Percentiles rank a stretch among this genome's conserved stretches.
phyloP scores from a whole-genome alignment of 306 rosid species.

The Notholithocarpus densiflorus region DNA sequence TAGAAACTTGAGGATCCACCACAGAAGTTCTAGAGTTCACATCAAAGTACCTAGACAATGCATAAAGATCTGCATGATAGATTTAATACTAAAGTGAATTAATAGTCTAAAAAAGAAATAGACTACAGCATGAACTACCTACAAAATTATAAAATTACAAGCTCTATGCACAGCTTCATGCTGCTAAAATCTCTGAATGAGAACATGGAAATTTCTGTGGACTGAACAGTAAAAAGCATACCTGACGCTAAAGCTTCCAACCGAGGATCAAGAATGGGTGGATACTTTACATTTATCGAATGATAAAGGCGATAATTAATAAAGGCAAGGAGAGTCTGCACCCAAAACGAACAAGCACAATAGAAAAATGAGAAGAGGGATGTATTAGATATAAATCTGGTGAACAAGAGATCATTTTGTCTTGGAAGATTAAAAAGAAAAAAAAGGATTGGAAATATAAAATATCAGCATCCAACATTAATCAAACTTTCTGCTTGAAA shows the following conservation, averaged over 20 bases:
- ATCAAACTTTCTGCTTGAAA: neutral
- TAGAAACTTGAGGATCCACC: constrained; percentile 41
- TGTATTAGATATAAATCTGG: neutral
- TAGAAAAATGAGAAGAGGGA: constrained; percentile 1
- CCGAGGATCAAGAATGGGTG: constrained; percentile 74
- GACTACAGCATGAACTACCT: neutral
- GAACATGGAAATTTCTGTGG: neutral
- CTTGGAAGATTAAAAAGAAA: too few relatives aligned
- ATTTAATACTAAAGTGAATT: neutral
- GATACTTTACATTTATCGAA: constrained; percentile 77
- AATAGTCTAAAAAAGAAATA: neutral
- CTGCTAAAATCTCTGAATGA: neutral
- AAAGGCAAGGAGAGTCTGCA: constrained; percentile 74
- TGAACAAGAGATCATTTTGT: neutral
- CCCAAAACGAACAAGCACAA: constrained; percentile 1
- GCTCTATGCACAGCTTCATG: constrained; percentile 4
- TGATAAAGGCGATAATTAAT: constrained; percentile 74
- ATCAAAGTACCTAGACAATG: constrained; percentile 64
- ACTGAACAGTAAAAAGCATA: constrained; percentile 6
- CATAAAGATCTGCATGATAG: constrained; percentile 67
- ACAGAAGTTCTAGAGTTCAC: constrained; percentile 35
- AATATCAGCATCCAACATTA: too few relatives aligned
- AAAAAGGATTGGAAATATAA: too few relatives aligned
- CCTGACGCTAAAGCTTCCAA: constrained; percentile 88
- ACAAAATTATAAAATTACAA: neutral